A percentile compares a stretch with the other conserved stretches of the same genome.
These are phyloP conservation scores for Pichia scutulata DNA, from an alignment of 805 yeast genomes.

Conservation along the genomic window DNA sequence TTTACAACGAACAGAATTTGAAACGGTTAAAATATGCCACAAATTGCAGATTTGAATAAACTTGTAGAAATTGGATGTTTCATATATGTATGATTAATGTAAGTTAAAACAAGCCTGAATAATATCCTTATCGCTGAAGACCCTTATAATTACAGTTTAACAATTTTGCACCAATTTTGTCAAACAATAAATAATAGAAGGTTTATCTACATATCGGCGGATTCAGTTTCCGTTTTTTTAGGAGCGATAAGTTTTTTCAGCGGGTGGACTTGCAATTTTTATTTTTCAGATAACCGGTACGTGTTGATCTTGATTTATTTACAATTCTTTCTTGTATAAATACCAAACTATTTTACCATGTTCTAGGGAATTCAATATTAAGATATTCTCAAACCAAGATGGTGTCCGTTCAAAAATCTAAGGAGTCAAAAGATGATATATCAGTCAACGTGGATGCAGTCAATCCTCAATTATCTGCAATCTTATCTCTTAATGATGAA, in stretches of 20 bases:
- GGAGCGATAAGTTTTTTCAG: neutral
- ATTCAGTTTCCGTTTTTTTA: neutral
- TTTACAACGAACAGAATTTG: too few relatives aligned
- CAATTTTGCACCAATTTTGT: too few relatives aligned
- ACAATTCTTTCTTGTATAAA: neutral
- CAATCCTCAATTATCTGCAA: neutral
- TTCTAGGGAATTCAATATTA: neutral
- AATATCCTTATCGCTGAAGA: too few relatives aligned
- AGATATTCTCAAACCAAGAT: neutral
- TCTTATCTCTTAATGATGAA: slow-evolving; percentile 2
- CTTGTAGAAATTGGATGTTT: too few relatives aligned
- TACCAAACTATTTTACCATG: neutral
- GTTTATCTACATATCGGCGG: neutral
- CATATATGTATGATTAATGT: too few relatives aligned
- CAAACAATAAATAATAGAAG: too few relatives aligned
- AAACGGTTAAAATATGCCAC: too few relatives aligned
- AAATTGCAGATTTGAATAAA: too few relatives aligned
- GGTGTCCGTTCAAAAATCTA: neutral
- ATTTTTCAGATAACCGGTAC: too few relatives aligned
- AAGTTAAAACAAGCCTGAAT: too few relatives aligned
- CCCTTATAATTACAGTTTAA: too few relatives aligned
- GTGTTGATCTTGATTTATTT: too few relatives aligned
- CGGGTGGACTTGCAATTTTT: neutral
- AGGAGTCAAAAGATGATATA: neutral
- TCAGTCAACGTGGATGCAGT: neutral